phyloP scores from a whole-genome alignment of 495 filamentous ascomycete species.

The Penicillium parvum region DNA sequence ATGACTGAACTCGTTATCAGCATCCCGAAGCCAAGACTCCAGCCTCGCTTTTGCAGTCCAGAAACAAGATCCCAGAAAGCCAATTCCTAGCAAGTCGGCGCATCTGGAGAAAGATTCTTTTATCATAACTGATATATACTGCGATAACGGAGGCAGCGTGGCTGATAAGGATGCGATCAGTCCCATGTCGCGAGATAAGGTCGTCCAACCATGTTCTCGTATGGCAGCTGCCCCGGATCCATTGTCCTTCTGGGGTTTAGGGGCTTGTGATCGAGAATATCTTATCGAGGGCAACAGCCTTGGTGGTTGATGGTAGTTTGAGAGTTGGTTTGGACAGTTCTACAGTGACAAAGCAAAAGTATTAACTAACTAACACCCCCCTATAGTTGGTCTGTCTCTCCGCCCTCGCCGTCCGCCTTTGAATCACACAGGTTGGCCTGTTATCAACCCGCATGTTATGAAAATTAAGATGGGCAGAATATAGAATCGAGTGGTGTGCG shows the following conservation, averaged over 20 bases:
- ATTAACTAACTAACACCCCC: too few relatives aligned
- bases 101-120: background rate
- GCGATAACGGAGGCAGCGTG: constrained; percentile 1
- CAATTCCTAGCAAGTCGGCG: background rate
- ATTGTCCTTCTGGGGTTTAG: constrained; percentile 17
- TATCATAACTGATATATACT: background rate
- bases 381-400: too few relatives aligned
- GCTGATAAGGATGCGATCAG: constrained; percentile 13
- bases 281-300: constrained; percentile 3
- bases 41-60: background rate
- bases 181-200: constrained; percentile 1
- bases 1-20: constrained; percentile 9
- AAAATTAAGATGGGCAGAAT: too few relatives aligned
- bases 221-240: constrained; percentile 8
- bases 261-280: background rate
- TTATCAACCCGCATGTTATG: too few relatives aligned
- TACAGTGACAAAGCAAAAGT: too few relatives aligned
- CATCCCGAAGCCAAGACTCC: constrained; percentile 2
- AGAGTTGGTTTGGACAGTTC: too few relatives aligned
- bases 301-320: constrained; percentile 1
- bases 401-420: too few relatives aligned
- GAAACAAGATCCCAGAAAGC: background rate
- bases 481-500: too few relatives aligned
- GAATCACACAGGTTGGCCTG: too few relatives aligned
- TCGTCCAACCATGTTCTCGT: constrained; percentile 8